Conservation (phyloP, 345 rosid genomes). For the Salix brachista region DNA sequence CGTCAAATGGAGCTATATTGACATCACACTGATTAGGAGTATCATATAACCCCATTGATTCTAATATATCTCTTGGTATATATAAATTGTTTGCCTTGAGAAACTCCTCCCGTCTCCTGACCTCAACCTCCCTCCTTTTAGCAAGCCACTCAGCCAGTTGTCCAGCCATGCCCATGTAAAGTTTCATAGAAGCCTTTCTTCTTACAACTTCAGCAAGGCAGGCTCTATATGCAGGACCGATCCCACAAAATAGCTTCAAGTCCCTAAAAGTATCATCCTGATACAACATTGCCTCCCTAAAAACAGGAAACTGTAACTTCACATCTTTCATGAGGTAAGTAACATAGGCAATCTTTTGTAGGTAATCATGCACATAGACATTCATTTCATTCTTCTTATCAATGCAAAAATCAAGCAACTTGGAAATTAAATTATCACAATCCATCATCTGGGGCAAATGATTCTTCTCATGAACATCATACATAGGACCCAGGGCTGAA, state of each 20-base stretch:
- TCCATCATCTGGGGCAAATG: conserved; percentile 81
- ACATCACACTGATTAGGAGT: conserved; percentile 94
- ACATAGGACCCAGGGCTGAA: conserved; percentile 98
- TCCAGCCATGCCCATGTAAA: conserved; percentile 98
- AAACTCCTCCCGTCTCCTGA: conserved; percentile 90
- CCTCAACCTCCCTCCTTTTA: conserved; percentile 73
- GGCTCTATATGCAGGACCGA: conserved; percentile 92
- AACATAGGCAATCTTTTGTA: conserved; percentile 71
- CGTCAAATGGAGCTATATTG: conserved; percentile 79
- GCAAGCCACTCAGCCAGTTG: conserved; percentile 96
- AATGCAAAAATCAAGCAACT: conserved; percentile 67
- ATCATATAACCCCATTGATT: conserved; percentile 83
- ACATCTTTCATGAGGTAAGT: conserved; percentile 78
- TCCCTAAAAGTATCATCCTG: conserved; percentile 74
- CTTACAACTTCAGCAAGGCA: conserved; percentile 95
- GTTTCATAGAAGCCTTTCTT: conserved; percentile 90
- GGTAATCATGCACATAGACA: conserved; percentile 66
- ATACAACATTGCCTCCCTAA: conserved; percentile 81
- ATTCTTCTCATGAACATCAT: conserved; percentile 89
- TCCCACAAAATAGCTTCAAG: conserved; percentile 65
- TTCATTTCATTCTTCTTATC: conserved; percentile 91
- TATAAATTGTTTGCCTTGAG: conserved; percentile 56
- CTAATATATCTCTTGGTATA: conserved; percentile 70
- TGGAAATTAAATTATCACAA: conserved; percentile 51
- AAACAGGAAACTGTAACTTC: conserved; percentile 89